Base-by-base conservation (phyloP, 371 early-diverging fungal genomes). In the Circinella minor region DNA sequence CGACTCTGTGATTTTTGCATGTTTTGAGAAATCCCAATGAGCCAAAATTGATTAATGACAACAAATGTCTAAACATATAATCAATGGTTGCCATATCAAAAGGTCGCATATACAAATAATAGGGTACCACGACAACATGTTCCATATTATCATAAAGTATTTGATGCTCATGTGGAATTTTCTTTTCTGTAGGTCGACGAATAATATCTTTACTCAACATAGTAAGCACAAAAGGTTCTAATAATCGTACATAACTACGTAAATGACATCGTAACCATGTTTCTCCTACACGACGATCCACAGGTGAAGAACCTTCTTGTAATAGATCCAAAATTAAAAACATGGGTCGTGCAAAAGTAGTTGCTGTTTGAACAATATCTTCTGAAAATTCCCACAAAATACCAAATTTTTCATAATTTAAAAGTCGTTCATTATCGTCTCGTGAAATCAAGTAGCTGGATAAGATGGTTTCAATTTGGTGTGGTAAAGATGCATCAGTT, bases 241-340 rank as follows among this genome's bases (percentile, higher is more conserved):
- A 68, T 1, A 92, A 69, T 34, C 90, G 80, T 3, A 79, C 80
- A 73, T 90, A 90, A 17, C 87, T 89, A 47, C 80, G 84, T 10
- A 90, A 73, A 75, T 89, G 89, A 60, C 85, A 85, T 46, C 90
- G 82, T 59, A 93, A 81, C 92, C 92, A 94, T 4, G 84, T 86
- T 66, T 94, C 93, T 9, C 91, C 92, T 14, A 88, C 86, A 10
- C 92, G 79, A 37, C 87, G 80, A 61, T 90, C 82, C 9, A 85
- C 70, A 0, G 91, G 86, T 38, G 85, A 82, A 34, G 84, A 74
- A 38, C 87, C 82, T 18, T 81, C 85, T 20, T 85, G 75, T 39
- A 94, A 73, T 38, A 89, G 74, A 72, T 94, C 94, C 43, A 93
- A 69, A 70, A 94, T 84, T 6, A 94, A 46, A 77, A 92, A 91